Base-by-base conservation (phyloP, 139 green algal genomes). In the Raphidocelis subcapitata region DNA sequence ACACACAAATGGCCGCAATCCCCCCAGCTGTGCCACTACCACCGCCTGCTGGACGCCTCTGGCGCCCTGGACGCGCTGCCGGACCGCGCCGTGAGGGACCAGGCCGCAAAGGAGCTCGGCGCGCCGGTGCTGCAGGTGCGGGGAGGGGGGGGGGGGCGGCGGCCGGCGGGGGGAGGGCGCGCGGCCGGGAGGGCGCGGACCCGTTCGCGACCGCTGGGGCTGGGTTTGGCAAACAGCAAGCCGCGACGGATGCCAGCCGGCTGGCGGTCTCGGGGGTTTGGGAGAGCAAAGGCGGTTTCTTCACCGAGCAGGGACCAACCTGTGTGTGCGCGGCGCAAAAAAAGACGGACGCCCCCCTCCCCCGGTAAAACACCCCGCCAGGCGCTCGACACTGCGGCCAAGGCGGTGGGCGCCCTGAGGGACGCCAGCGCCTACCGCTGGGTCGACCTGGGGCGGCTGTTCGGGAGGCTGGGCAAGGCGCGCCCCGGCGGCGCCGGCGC, bases 381-480 rank as follows among this genome's bases (percentile, higher is more conserved):
- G 41, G 41, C 41, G 8, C 77, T 95, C n/a, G 75, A 71, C 2
- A 72, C 54, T 2, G 91, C 79, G 3, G 72, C 79, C 15, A 57
- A 73, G 1, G 84, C 71, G 0, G 62, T 90, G 23, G 82, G 72
- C 16, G 31, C 20, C 21, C 56, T 93, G 41, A 70, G 86, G 5
- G 65, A 85, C 31, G 35, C 41, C 29, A 84, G 75, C 64, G 79
- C 49, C 2, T 94, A 90, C 75, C 83, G 88, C 64, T 97, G 89
- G 89, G 80, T 95, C 21, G 55, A 87, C 57, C 72, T 95, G 64
- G 60, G 61, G 1, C n/a, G 37, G 8, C 44, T 95, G 36, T 91
- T 92, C 67, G 74, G 54, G 41, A 3, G 28, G 68, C 47, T 72
- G 73, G 46, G 63, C 44, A 61, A 59, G n/a, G 44, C 3, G 65